Base-by-base conservation (phyloP, 2,329 filamentous ascomycete species). In the Blastomyces parvus region DNA sequence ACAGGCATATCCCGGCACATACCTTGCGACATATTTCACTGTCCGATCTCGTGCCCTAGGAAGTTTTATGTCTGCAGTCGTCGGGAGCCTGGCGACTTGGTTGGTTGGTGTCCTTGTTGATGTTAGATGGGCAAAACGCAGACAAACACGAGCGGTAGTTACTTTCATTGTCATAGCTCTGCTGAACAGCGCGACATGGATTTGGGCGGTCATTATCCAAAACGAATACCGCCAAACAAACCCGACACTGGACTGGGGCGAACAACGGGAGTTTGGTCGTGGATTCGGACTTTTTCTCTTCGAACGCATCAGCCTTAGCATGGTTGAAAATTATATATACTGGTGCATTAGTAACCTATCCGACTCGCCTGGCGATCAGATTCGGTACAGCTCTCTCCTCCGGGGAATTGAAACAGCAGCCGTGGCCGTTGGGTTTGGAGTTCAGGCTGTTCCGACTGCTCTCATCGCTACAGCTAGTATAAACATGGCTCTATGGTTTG, bases 291-390 rank as follows among this genome's bases (percentile, higher is more conserved):
- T 79, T 9, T 80, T 76, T 63, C 68, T 80, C 63, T 74, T 79
- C 53, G 74, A 78, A 64, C 72, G 74, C 2, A 69, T 77, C 62
- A 76, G 74, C 64, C 66, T 76, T 0, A 70, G 72, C 3, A 74
- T 79, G 69, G 74, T 78, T 2, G 74, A 80, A 59, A 79, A 79
- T 63, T 79, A 77, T 64, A 77, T 79, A 36, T 80, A 80, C 67
- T 80, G 78, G 78, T 79, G 76, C 60, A 80, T 80, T 62, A 70
- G 77, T 2, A 79, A 79, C 62, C 66, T 80, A 3, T 77, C 77
- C 0, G 76, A 79, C 62, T 79, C 76, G 0, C 76, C 75, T 0
- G 76, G 75, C 0, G 77, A 79, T 58, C 76, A 79, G 66, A 78
- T 79, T 62, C 69, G 78, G 56, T 80, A 79, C 64, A 79, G 75